Conservation (phyloP, 257 asterid genomes). For the Solanum corneliomulleri region DNA sequence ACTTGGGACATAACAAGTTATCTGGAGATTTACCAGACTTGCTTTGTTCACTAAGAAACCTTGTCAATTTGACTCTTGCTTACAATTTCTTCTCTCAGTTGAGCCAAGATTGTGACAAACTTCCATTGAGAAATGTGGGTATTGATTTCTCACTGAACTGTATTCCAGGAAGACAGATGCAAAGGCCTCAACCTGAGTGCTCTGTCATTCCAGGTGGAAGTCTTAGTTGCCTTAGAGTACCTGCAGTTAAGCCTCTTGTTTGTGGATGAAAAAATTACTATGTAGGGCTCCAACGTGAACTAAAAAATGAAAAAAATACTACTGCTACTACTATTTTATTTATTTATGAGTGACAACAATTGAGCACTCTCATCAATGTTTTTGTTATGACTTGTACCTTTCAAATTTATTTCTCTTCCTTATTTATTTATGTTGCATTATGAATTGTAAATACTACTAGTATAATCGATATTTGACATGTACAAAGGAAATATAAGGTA, state of each 20-base stretch:
- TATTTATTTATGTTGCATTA: not conserved
- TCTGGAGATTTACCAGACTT: slow-evolving; percentile 67
- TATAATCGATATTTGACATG: too few relatives aligned
- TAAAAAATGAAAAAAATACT: too few relatives aligned
- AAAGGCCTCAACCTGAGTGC: slow-evolving; percentile 73
- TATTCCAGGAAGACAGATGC: slow-evolving; percentile 62
- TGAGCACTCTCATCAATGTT: not conserved
- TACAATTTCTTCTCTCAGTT: slow-evolving; percentile 78
- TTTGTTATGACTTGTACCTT: slow-evolving; percentile 10
- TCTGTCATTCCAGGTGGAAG: slow-evolving; percentile 51
- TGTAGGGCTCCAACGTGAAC: too few relatives aligned
- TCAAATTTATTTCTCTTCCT: not conserved
- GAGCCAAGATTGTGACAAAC: slow-evolving; percentile 46
- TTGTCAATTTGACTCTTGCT: slow-evolving; percentile 57
- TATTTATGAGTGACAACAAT: not conserved
- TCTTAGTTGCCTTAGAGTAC: slow-evolving; percentile 64
- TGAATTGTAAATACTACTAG: not conserved
- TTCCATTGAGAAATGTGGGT: slow-evolving; percentile 30
- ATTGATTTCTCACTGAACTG: slow-evolving; percentile 79
- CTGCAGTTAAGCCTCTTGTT: slow-evolving; percentile 41
- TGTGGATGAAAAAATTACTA: slow-evolving; percentile 30
- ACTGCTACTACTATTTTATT: slow-evolving; percentile 7
- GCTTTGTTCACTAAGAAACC: slow-evolving; percentile 47
- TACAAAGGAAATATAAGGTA: too few relatives aligned
- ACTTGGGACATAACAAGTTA: slow-evolving; percentile 61